Conservation (phyloP, 192 early-diverging fungal genomes). For the Ramicandelaber brevisporus region DNA sequence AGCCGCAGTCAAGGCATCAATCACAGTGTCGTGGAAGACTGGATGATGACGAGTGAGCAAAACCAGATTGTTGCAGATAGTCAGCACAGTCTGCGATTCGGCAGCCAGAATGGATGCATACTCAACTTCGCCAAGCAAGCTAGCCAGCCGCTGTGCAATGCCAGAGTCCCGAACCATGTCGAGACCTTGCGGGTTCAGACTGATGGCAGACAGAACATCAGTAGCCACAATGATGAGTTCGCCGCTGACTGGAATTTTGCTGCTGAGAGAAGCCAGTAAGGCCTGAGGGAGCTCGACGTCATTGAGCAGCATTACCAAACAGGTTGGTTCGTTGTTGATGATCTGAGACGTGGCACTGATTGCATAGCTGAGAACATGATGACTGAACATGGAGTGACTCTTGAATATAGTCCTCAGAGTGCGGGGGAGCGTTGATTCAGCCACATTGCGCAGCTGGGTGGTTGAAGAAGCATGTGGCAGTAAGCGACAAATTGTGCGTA, state of each 20-base stretch:
- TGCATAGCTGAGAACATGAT: slow-evolving; percentile 58
- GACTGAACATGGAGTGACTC: slow-evolving; percentile 50
- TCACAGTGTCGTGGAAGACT: no score
- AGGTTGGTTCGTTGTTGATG: slow-evolving; percentile 96
- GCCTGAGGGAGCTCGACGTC: slow-evolving; percentile 68
- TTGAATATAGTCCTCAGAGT: slow-evolving; percentile 49
- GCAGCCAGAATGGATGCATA: no score
- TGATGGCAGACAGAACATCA: slow-evolving; percentile 86
- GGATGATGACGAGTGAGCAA: no score
- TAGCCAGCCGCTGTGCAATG: no score
- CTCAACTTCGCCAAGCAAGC: no score
- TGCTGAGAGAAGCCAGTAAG: slow-evolving; percentile 39
- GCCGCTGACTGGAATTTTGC: slow-evolving; percentile 47
- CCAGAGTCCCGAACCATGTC: no score
- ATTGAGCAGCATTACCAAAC: slow-evolving; percentile 76
- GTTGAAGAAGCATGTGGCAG: no score
- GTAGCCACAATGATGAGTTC: slow-evolving; percentile 62
- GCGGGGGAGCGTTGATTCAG: slow-evolving; percentile 60
- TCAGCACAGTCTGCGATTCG: no score
- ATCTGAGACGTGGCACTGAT: slow-evolving; percentile 86
- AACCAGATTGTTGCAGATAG: no score
- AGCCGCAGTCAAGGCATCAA: no score
- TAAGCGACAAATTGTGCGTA: no score
- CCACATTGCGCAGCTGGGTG: slow-evolving; percentile 81
- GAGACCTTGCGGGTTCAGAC: slow-evolving; percentile 69